Conservation (phyloP, 2,329 filamentous ascomycete species). For the Myriangium duriaei region DNA sequence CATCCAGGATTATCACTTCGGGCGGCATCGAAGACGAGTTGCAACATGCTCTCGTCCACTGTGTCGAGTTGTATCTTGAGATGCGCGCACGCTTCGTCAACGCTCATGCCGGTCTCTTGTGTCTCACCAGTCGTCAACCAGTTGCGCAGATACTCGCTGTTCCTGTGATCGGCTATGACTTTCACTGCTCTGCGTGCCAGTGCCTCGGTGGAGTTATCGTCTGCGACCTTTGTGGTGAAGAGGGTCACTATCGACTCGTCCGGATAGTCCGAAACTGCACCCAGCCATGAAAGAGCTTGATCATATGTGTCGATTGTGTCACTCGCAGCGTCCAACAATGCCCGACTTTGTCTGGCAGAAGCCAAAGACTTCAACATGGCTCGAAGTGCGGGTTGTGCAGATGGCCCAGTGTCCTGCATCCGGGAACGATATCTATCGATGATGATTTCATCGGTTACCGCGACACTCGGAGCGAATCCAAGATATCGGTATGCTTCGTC, state of each 20-base stretch:
- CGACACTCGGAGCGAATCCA: slow-evolving; percentile 35
- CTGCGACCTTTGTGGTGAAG: slow-evolving; percentile 35
- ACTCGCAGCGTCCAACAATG: slow-evolving; percentile 45
- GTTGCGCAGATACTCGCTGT: slow-evolving; percentile 40
- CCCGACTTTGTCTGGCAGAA: slow-evolving; percentile 42
- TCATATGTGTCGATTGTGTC: slow-evolving; percentile 48
- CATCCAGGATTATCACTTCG: slow-evolving; percentile 18
- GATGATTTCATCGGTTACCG: slow-evolving; percentile 46
- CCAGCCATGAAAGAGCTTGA: slow-evolving; percentile 51
- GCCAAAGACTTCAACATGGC: slow-evolving; percentile 49
- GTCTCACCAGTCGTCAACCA: slow-evolving; percentile 42
- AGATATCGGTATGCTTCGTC: slow-evolving; percentile 47
- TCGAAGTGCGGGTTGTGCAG: slow-evolving; percentile 38
- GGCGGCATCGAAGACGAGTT: slow-evolving; percentile 17
- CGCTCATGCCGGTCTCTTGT: slow-evolving; percentile 40
- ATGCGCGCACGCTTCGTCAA: slow-evolving; percentile 39
- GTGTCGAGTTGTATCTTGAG: slow-evolving; percentile 21
- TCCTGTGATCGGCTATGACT: slow-evolving; percentile 46
- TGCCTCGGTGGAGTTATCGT: slow-evolving; percentile 37
- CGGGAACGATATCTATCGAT: slow-evolving; percentile 49
- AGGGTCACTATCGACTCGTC: slow-evolving; percentile 48
- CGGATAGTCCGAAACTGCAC: slow-evolving; percentile 31
- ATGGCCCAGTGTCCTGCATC: slow-evolving; percentile 5
- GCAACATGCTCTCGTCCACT: slow-evolving; percentile 13
- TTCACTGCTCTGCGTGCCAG: slow-evolving; percentile 43